A percentile compares a stretch with the other conserved stretches of the same genome.
phyloP scores from a whole-genome alignment of 176 grass and related monocot genomes.

The Pontederia crassipes region DNA sequence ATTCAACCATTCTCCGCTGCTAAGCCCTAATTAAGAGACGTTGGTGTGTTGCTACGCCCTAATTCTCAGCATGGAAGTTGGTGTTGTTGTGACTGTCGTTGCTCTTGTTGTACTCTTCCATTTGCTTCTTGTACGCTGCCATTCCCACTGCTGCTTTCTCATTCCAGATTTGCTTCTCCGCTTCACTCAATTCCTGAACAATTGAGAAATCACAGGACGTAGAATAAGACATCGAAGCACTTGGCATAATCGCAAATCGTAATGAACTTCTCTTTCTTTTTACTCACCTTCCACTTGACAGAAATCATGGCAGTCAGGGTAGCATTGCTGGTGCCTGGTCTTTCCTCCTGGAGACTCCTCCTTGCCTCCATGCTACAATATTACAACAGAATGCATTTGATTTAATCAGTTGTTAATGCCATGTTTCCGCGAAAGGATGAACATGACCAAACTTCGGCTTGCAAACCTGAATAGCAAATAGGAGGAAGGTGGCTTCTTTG shows the following conservation, averaged over 20 bases:
- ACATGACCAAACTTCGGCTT: background rate
- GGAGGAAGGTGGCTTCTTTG: conserved; percentile 63
- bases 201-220: background rate
- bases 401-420: background rate
- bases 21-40: too few species aligned
- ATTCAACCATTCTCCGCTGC: too few species aligned
- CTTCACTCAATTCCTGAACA: conserved; percentile 34
- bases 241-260: background rate
- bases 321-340: conserved; percentile 28
- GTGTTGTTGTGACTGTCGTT: background rate
- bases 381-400: background rate
- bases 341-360: conserved; percentile 50
- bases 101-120: conserved; percentile 69
- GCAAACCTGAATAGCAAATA: conserved; percentile 72
- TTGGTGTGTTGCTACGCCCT: too few species aligned
- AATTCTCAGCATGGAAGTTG: too few species aligned
- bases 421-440: background rate
- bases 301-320: conserved; percentile 53
- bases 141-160: conserved; percentile 41
- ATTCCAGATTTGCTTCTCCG: conserved; percentile 54
- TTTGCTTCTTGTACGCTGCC: conserved; percentile 40
- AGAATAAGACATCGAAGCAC: background rate
- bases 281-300: conserved; percentile 76
- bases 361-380: conserved; percentile 49
- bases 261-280: background rate